Conservation (phyloP, 2,329 filamentous ascomycete species). For the Penicillium sclerotiorum region DNA sequence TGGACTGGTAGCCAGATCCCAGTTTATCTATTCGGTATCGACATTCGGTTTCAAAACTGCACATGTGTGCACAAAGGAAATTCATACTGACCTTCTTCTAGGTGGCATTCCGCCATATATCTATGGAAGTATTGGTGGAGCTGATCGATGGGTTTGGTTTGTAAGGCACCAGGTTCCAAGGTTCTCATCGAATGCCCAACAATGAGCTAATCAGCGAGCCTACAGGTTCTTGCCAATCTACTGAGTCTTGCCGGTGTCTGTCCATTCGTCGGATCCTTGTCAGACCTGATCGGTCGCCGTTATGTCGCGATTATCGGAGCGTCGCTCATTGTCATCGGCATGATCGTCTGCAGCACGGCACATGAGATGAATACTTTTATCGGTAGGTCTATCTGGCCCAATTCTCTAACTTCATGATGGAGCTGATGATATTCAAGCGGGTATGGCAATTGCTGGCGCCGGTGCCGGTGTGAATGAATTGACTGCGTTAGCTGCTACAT, state of each 20-base stretch:
- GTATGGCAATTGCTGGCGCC: slow-evolving; percentile 63
- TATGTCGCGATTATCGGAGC: slow-evolving; percentile 61
- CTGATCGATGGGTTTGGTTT: slow-evolving; percentile 65
- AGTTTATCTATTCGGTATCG: slow-evolving; percentile 53
- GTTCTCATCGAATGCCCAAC: not conserved
- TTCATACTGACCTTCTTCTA: slow-evolving; percentile 21
- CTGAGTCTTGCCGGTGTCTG: slow-evolving; percentile 59
- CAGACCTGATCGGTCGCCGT: slow-evolving; percentile 64
- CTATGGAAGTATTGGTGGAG: slow-evolving; percentile 63
- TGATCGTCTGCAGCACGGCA: slow-evolving; percentile 62
- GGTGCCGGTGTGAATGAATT: slow-evolving; percentile 70
- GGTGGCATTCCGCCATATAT: slow-evolving; percentile 57
- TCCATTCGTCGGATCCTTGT: slow-evolving; percentile 67
- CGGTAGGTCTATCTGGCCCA: slow-evolving; percentile 45
- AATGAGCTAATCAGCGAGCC: not conserved
- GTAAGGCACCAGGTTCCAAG: slow-evolving; percentile 27
- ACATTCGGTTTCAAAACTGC: not conserved
- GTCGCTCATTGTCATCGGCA: slow-evolving; percentile 58
- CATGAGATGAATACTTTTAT: slow-evolving; percentile 64
- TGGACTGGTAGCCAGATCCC: slow-evolving; percentile 66
- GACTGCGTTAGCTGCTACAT: slow-evolving; percentile 68
- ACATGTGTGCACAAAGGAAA: not conserved
- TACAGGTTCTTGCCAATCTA: slow-evolving; percentile 53
- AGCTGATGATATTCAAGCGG: slow-evolving; percentile 46
- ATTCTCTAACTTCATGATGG: not conserved